These are phyloP conservation scores for Fusarium piperis DNA, from an alignment of 2,329 filamentous ascomycete genomes.

Conservation along the genomic window DNA sequence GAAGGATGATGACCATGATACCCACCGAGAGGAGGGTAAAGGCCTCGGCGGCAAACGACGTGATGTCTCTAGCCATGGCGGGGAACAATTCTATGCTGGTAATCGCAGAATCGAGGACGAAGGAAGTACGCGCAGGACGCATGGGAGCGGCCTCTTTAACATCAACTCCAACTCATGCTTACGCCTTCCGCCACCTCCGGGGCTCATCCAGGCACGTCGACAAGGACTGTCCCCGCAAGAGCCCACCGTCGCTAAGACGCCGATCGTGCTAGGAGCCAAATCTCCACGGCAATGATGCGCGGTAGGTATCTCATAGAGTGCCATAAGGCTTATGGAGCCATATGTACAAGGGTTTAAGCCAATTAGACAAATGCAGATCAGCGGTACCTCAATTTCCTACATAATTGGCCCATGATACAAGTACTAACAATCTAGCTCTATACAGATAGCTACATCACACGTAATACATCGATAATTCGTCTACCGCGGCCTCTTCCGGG, in stretches of 20 bases:
- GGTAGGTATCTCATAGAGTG: no score
- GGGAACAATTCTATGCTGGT: background rate
- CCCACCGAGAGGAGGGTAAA: conserved; percentile 60
- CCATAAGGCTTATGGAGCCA: no score
- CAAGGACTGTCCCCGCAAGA: background rate
- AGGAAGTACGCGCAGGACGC: background rate
- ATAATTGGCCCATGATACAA: no score
- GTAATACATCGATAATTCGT: no score
- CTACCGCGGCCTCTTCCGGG: no score
- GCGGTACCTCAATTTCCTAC: no score
- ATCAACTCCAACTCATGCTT: background rate
- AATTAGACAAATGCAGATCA: no score
- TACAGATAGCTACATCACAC: no score
- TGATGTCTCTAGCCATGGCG: conserved; percentile 2
- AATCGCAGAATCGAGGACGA: background rate
- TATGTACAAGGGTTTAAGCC: no score
- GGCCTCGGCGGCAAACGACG: conserved; percentile 37
- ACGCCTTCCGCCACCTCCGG: background rate
- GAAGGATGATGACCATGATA: conserved; percentile 57
- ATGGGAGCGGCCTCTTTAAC: conserved; percentile 3
- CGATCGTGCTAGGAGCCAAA: background rate
- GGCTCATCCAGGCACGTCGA: background rate
- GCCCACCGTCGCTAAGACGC: background rate
- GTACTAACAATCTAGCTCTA: no score
- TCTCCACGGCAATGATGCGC: background rate